Base-by-base conservation (phyloP, 108 stramenopile species). In the Nitzschia inconspicua region DNA sequence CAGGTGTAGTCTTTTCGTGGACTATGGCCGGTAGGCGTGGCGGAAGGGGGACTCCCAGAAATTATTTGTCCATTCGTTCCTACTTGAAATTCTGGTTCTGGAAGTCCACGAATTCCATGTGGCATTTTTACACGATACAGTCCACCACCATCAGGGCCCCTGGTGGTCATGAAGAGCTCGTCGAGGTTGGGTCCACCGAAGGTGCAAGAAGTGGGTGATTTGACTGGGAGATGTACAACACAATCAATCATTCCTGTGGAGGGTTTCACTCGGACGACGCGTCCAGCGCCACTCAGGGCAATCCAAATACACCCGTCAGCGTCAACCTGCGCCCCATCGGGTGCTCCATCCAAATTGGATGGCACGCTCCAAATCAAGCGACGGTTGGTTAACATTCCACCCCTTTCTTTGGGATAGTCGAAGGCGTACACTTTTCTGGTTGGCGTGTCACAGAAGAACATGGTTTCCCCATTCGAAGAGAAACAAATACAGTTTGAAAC, bases 11-110 rank as follows among this genome's bases (percentile, higher is more conserved):
- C n/a, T n/a, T n/a, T n/a, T n/a, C n/a, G n/a, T n/a, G n/a, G n/a
- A n/a, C n/a, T n/a, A n/a, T n/a, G n/a, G n/a, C n/a, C n/a, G n/a
- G n/a, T n/a, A n/a, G n/a, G n/a, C n/a, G n/a, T n/a, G n/a, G n/a
- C n/a, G n/a, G n/a, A n/a, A n/a, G n/a, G n/a, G n/a, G n/a, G n/a
- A n/a, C n/a, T n/a, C n/a, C n/a, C n/a, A n/a, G n/a, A n/a, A n/a
- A n/a, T n/a, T n/a, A n/a, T n/a, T n/a, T n/a, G n/a, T n/a, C n/a
- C n/a, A n/a, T n/a, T n/a, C n/a, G n/a, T n/a, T n/a, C n/a, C n/a
- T n/a, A n/a, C n/a, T n/a, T n/a, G n/a, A 56, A 83, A 84, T 57
- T 84, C 86, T 22, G 80, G 83, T 69, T 88, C 86, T 2, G 82
- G 79, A 10, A 87, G 28, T 29, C 85, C 85, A 23, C 48, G 47